Evolutionary conservation across 768 basidiomycete genomes (phyloP).

Genomic region (Pleurotus platypus): DNA sequence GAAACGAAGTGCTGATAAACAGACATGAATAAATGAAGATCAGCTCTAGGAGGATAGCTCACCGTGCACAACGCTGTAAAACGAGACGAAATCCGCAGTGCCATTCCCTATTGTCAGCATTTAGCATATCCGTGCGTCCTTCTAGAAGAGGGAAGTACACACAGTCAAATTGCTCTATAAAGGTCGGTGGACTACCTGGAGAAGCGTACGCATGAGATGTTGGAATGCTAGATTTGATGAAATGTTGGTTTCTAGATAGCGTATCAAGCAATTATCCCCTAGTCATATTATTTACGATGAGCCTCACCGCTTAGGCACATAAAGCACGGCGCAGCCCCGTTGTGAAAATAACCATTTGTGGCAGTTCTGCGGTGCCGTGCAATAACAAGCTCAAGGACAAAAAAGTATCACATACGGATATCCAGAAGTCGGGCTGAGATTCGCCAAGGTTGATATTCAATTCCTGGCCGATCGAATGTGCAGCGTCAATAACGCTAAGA

Average conservation of each 20-base stretch:
- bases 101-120: conserved; percentile 43
- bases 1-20: conserved; percentile 65
- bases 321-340: conserved; percentile 67
- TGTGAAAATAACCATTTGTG: conserved; percentile 85
- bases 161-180: conserved; percentile 43
- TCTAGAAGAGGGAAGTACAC: conserved; percentile 3
- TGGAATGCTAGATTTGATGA: conserved; percentile 57
- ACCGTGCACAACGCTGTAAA: conserved; percentile 50
- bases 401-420: conserved; percentile 47
- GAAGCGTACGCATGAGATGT: conserved; percentile 49
- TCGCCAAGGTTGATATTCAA: conserved; percentile 54
- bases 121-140: not conserved
- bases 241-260: conserved; percentile 52
- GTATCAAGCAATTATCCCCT: not conserved
- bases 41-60: conserved; percentile 5
- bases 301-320: conserved; percentile 59
- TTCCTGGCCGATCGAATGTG: conserved; percentile 81
- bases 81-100: conserved; percentile 49
- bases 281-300: not conserved
- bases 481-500: conserved; percentile 73
- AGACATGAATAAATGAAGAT: not conserved
- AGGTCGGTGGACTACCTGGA: conserved; percentile 30
- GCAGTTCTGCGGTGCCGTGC: conserved; percentile 49
- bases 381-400: not conserved
- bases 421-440: conserved; percentile 71